These are phyloP conservation scores for Entonaema liquescens DNA, from an alignment of 495 filamentous ascomycete genomes.

Conservation along the genomic window DNA sequence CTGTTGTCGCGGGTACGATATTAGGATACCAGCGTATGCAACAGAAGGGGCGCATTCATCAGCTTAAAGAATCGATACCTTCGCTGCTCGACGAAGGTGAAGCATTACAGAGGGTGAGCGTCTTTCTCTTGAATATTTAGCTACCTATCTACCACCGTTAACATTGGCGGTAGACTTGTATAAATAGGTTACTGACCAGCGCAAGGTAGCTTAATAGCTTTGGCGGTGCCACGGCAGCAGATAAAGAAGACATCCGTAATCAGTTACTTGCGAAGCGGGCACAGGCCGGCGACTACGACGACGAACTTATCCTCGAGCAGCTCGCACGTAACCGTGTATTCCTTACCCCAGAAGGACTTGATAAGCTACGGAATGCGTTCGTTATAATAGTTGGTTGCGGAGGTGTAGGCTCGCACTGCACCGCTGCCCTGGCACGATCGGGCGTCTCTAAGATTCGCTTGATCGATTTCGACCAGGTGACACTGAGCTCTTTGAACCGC, in stretches of 20 bases:
- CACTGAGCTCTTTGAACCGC: slow-evolving; percentile 88
- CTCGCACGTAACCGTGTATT: slow-evolving; percentile 95
- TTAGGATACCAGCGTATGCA: slow-evolving; percentile 74
- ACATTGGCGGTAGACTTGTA: slow-evolving; percentile 28
- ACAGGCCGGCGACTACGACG: slow-evolving; percentile 88
- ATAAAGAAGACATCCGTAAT: slow-evolving; percentile 80
- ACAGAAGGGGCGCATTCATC: slow-evolving; percentile 67
- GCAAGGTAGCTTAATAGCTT: slow-evolving; percentile 76
- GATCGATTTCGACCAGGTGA: slow-evolving; percentile 98
- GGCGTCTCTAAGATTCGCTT: slow-evolving; percentile 87
- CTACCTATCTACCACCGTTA: neutral
- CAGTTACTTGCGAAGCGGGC: slow-evolving; percentile 80
- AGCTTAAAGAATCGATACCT: slow-evolving; percentile 79
- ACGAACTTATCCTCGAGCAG: slow-evolving; percentile 94
- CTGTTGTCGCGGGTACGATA: slow-evolving; percentile 75
- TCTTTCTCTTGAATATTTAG: neutral
- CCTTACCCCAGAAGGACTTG: slow-evolving; percentile 81
- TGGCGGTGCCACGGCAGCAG: slow-evolving; percentile 68
- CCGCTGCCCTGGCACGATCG: slow-evolving; percentile 85
- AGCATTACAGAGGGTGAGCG: slow-evolving; percentile 45
- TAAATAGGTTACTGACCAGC: slow-evolving; percentile 43
- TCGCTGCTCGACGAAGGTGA: slow-evolving; percentile 51
- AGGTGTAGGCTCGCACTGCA: slow-evolving; percentile 92
- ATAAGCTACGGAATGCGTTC: slow-evolving; percentile 79
- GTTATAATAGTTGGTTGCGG: slow-evolving; percentile 92